Conservation (phyloP, 176 grass and related monocot genomes). For the Bolboschoenus planiculmis region DNA sequence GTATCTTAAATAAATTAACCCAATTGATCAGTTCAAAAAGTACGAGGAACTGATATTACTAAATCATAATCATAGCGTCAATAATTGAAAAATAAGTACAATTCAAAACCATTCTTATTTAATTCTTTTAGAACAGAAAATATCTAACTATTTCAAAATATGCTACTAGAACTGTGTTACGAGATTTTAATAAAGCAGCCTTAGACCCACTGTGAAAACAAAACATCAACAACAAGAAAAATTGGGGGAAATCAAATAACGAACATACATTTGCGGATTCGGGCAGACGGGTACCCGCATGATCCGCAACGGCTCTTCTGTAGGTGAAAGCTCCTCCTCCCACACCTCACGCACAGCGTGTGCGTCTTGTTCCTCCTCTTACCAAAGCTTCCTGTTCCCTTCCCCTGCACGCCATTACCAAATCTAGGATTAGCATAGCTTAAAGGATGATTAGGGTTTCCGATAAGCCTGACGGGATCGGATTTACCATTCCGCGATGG, state of each 20-base stretch:
- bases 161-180: too few species aligned
- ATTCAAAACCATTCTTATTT: too few species aligned
- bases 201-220: not conserved
- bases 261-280: slow-evolving; percentile 38
- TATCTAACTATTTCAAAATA: too few species aligned
- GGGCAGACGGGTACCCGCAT: slow-evolving; percentile 32
- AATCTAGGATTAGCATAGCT: not conserved
- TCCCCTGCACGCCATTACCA: slow-evolving; percentile 14
- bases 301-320: slow-evolving; percentile 39
- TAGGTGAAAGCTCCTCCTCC: slow-evolving; percentile 33
- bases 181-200: not conserved
- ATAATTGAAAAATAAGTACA: too few species aligned
- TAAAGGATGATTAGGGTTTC: not conserved
- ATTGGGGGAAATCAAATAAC: not conserved
- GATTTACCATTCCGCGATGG: slow-evolving; percentile 24
- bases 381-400: slow-evolving; percentile 39
- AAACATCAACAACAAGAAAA: not conserved
- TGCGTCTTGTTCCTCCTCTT: slow-evolving; percentile 48
- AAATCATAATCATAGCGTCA: not conserved
- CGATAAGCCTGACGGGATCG: not conserved
- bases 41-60: not conserved
- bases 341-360: slow-evolving; percentile 32
- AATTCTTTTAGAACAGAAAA: too few species aligned
- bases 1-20: not conserved
- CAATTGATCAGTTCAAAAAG: not conserved